Base-by-base conservation (phyloP, 2,329 filamentous ascomycete species). In the Basipetospora chlamydospora region DNA sequence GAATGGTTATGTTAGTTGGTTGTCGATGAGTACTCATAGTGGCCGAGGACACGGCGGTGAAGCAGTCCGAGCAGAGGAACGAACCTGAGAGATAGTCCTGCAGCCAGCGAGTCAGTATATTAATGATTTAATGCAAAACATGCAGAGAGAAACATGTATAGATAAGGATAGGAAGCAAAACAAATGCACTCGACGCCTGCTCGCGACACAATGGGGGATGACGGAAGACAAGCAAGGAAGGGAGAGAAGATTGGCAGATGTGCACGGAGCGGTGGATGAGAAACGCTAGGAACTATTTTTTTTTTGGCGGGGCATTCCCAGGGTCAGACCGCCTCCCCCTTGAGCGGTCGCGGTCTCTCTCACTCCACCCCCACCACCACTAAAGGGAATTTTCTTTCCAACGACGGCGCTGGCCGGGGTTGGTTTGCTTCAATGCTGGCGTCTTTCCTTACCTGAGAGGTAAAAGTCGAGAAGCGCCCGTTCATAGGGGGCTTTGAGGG, bases 401-500 rank as follows among this genome's bases (percentile, higher is more conserved):
- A n/a, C n/a, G n/a, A n/a, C n/a, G n/a, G n/a, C n/a, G n/a, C n/a
- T 6, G 22, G 22, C 22, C 11, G 6, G 11, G 22, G 22, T 23
- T 23, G 6, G 22, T 23, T 23, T 23, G 22, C 11, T 23, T 6
- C 22, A 23, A 23, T 23, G 22, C 22, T n/a, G n/a, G n/a, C n/a
- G n/a, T 23, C 22, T 23, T 23, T 6, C 11, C 68, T 44, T 78
- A 84, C 80, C 76, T 87, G 81, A 64, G 80, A 87, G 66, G 81
- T 87, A 69, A 85, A 87, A 61, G 79, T 72, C 61, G 81, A 84
- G 64, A 73, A 70, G 72, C 78, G 77, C 69, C 79, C 79, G 79
- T 77, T 80, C 80, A 86, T 86, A 80, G 78, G 77, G 35, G 35
- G 35, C 35, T 38, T 32, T 21, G 17, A n/a, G 22, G n/a, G 15